These are phyloP conservation scores for Russula vinacea DNA, from an alignment of 768 basidiomycete genomes.

Conservation along the genomic window DNA sequence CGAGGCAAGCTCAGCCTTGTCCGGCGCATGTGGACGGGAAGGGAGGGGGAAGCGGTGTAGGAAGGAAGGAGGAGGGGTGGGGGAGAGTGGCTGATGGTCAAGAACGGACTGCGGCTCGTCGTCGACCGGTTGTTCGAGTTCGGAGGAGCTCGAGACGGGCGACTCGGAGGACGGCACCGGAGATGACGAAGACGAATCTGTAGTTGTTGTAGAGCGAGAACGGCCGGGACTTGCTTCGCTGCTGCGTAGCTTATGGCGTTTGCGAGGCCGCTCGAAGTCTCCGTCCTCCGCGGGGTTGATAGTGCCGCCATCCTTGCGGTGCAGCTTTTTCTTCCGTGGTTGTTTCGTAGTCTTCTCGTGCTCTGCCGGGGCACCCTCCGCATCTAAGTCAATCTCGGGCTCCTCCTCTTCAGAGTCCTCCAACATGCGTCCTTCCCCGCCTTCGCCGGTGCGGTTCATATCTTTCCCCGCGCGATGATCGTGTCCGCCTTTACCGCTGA, in stretches of 20 bases:
- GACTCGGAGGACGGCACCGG: background rate
- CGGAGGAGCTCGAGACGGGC: constrained; percentile 12
- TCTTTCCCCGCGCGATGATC: constrained; percentile 31
- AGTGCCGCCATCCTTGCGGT: constrained; percentile 1
- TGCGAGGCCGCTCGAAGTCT: constrained; percentile 38
- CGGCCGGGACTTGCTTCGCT: background rate
- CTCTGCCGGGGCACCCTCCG: background rate
- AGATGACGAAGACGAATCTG: constrained; percentile 7
- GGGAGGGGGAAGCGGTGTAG: constrained; percentile 73
- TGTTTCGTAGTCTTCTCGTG: constrained; percentile 1
- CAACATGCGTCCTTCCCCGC: background rate
- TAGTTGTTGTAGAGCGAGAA: background rate
- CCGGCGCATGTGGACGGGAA: constrained; percentile 61
- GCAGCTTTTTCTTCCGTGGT: constrained; percentile 6
- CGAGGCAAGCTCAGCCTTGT: constrained; percentile 63
- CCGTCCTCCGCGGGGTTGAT: background rate
- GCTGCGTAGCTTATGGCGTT: constrained; percentile 37
- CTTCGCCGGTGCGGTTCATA: background rate
- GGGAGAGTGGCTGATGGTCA: constrained; percentile 10
- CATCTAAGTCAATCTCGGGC: background rate
- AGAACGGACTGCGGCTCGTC: background rate
- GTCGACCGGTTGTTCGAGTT: constrained; percentile 11
- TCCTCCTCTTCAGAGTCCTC: background rate
- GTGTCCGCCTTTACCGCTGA: constrained; percentile 29
- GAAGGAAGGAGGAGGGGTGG: constrained; percentile 37